Evolutionary conservation across 2,329 filamentous ascomycete genomes (phyloP), one percentile per base, ranked within the genome.

Genomic region (Didymosphaeria variabile): DNA sequence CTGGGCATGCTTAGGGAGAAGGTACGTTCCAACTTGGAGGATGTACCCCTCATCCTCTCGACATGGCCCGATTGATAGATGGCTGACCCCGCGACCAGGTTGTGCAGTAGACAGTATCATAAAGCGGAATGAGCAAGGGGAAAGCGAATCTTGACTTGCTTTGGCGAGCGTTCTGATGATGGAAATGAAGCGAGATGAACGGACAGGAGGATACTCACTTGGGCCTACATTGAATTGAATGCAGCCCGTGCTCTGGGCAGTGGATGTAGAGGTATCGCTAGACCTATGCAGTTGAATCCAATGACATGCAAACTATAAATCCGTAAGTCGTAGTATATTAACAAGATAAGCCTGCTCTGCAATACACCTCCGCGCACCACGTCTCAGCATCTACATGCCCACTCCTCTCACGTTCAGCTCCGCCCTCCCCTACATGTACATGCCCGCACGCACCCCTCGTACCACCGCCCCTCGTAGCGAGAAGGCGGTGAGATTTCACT

Each of bases 1-100:
- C 90, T 98, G 84, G 93, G 93, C 59, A 89, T 88, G 72, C 81
- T 99, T 79, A 87, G 94, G 80, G 95, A 98, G 85, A 99, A 98
- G 92, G 95, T 97, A 79, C 81, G 84, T 73, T 57, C 45, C 29
- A 58, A 61, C 46, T 47, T 36, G 15, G 56, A 62, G 51, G 64
- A 64, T 57, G 46, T 65, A 21, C 65, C 68, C 15, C 47, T 68
- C 47, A 61, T 68, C 40, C 54, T 70, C 32, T 61, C 63, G 9
- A 69, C 67, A 10, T 69, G 68, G 68, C 67, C 69, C 31, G 64
- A 70, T 57, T 69, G 62, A 68, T 15, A 5, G 31, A 29, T 32
- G 57, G 32, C 58, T 61, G 65, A 63, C 58, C 58, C 26, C 9
- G 34, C 19, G 47, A n/a, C 9, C 62, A 77, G 76, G 76, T 78